These are phyloP conservation scores for Musa itinerans DNA, from an alignment of 176 grass and related monocot genomes.

Conservation along the genomic window DNA sequence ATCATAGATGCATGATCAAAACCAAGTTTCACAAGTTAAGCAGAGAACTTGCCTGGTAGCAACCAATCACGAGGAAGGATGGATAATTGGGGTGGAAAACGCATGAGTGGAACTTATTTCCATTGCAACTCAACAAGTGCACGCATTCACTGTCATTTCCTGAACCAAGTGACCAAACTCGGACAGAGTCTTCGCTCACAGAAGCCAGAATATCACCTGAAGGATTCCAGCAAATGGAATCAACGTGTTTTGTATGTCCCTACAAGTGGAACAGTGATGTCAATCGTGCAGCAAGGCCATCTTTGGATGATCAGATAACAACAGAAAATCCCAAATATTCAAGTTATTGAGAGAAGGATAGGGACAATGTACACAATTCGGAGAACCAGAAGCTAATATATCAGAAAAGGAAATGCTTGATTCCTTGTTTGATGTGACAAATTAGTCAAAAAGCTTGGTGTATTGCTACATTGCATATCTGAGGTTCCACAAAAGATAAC, in stretches of 20 bases:
- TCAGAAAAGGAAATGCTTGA: too few species aligned
- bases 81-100: constrained; percentile 23
- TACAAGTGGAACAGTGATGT: constrained; percentile 1
- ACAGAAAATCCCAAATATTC: too few species aligned
- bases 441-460: neutral
- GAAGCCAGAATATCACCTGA: constrained; percentile 12
- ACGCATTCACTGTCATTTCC: constrained; percentile 16
- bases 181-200: constrained; percentile 24
- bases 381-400: too few species aligned
- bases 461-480: neutral
- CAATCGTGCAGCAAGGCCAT: neutral
- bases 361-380: too few species aligned
- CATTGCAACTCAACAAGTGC: constrained; percentile 18
- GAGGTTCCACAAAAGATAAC: neutral
- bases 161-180: constrained; percentile 24
- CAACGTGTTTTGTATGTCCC: constrained; percentile 24
- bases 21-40: neutral
- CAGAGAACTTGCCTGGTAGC: constrained; percentile 18
- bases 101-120: constrained; percentile 26
- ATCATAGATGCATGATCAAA: neutral
- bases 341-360: too few species aligned
- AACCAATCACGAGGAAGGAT: constrained; percentile 15
- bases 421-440: neutral
- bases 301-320: neutral
- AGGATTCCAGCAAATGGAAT: constrained; percentile 25